phyloP scores from a whole-genome alignment of 2,329 filamentous ascomycete species.

The Apiospora sp. region DNA sequence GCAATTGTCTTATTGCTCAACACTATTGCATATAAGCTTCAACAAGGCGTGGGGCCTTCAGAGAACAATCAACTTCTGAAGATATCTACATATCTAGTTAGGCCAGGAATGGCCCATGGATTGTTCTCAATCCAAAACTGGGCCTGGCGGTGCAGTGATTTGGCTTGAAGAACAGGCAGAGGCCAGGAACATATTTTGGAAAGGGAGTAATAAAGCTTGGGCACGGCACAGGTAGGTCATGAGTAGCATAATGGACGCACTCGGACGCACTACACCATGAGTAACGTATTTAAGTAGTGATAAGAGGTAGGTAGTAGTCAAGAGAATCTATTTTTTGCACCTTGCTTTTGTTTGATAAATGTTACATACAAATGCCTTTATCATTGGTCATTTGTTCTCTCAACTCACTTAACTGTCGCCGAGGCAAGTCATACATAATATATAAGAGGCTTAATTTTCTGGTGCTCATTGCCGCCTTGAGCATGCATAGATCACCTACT shows the following conservation, averaged over 20 bases:
- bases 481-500: slow-evolving; percentile 56
- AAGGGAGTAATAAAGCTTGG: neutral
- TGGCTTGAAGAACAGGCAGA: neutral
- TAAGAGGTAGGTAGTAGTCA: neutral
- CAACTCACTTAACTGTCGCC: neutral
- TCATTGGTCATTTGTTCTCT: neutral
- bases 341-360: slow-evolving; percentile 15
- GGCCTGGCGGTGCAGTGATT: neutral
- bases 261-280: neutral
- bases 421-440: neutral
- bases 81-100: neutral
- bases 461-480: neutral
- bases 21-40: neutral
- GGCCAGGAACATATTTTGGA: neutral
- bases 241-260: neutral
- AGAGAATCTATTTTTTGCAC: slow-evolving; percentile 13
- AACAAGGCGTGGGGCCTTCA: neutral
- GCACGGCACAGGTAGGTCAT: neutral
- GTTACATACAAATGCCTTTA: slow-evolving; percentile 16
- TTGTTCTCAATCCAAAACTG: neutral
- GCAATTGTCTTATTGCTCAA: neutral
- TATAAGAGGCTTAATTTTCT: neutral
- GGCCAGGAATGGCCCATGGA: neutral
- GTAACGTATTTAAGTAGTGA: neutral
- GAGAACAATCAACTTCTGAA: neutral